Percentiles rank a stretch among this genome's conserved stretches.
phyloP scores from a whole-genome alignment of 2,329 filamentous ascomycete genomes.

The Diatrype stigma region DNA sequence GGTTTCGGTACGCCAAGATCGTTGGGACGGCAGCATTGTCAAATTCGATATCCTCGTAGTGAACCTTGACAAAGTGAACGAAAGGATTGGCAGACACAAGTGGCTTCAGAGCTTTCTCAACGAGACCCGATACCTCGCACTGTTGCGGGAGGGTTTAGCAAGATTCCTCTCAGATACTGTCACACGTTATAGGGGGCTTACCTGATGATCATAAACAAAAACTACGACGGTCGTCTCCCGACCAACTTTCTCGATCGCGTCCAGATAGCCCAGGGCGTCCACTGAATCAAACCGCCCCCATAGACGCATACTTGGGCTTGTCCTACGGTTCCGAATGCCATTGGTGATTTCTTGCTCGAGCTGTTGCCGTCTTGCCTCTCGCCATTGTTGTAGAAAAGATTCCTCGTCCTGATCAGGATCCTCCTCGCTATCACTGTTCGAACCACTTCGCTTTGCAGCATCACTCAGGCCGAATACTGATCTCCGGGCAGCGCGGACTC shows the following conservation, averaged over 20 bases:
- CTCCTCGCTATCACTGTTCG: slow-evolving; percentile 40
- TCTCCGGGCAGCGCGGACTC: slow-evolving; percentile 47
- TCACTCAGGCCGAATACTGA: slow-evolving; percentile 50
- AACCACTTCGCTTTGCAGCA: slow-evolving; percentile 22
- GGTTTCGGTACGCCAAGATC: slow-evolving; percentile 79
- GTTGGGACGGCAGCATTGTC: slow-evolving; percentile 84
- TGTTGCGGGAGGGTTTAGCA: slow-evolving; percentile 36
- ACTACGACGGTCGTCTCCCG: slow-evolving; percentile 83
- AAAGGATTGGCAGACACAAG: slow-evolving; percentile 68
- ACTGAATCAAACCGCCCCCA: slow-evolving; percentile 81
- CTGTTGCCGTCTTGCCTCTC: slow-evolving; percentile 73
- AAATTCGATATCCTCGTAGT: slow-evolving; percentile 91
- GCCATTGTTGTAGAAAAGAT: slow-evolving; percentile 78
- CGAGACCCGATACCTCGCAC: slow-evolving; percentile 73
- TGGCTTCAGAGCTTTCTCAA: slow-evolving; percentile 73
- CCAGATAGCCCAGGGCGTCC: slow-evolving; percentile 88
- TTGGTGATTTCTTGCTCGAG: slow-evolving; percentile 59
- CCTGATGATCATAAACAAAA: slow-evolving; percentile 85
- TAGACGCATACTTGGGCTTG: slow-evolving; percentile 70
- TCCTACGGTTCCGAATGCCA: slow-evolving; percentile 59
- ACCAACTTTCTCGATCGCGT: slow-evolving; percentile 87
- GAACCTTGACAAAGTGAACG: slow-evolving; percentile 84
- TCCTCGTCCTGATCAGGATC: slow-evolving; percentile 65
- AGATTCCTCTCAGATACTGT: slow-evolving; percentile 14
- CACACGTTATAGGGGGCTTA: slow-evolving; percentile 41